Evolutionary conservation across 257 asterid genomes (phyloP).

Genomic region (Solanum stenotomum): DNA sequence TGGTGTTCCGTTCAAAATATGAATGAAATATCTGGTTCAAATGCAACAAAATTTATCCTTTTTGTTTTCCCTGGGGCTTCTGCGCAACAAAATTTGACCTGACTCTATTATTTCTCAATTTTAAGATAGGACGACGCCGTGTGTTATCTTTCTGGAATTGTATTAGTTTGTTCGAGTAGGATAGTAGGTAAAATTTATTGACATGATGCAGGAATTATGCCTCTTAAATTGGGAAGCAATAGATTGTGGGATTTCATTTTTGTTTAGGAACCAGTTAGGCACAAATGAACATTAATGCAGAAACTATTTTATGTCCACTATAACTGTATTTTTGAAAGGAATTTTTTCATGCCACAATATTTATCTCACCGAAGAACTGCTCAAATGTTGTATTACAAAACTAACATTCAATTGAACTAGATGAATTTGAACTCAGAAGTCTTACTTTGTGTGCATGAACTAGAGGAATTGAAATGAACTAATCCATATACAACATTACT

Average conservation of each 20-base stretch:
- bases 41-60: background rate
- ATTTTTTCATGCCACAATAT: background rate
- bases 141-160: background rate
- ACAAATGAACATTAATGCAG: background rate
- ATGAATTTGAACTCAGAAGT: background rate
- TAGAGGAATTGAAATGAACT: background rate
- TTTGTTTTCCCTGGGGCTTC: background rate
- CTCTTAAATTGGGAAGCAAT: background rate
- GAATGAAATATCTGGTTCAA: background rate
- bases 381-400: background rate
- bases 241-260: background rate
- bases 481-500: background rate
- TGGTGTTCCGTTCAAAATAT: background rate
- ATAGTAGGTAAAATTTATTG: background rate
- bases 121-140: background rate
- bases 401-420: background rate
- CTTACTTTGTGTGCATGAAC: background rate
- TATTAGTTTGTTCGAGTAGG: background rate
- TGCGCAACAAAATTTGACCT: background rate
- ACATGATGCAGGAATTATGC: background rate
- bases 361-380: background rate
- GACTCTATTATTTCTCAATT: background rate
- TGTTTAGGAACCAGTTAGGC: background rate
- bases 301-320: background rate
- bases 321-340: background rate